A percentile compares a stretch with the other conserved stretches of the same genome.
phyloP scores from a whole-genome alignment of 257 asterid species.

The Nicotiana sylvestris region DNA sequence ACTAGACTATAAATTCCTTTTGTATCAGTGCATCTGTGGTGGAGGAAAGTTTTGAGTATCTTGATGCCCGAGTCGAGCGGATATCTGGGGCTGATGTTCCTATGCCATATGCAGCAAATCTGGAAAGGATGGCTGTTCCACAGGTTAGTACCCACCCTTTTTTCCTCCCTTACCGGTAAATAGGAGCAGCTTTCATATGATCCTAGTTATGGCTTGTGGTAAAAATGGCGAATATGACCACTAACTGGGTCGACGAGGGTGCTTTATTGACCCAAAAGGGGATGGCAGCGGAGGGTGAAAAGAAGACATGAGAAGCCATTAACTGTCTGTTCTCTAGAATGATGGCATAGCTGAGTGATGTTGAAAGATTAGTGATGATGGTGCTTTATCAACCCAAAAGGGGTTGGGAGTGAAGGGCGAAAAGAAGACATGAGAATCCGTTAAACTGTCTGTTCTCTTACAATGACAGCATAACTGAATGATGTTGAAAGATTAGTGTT shows the following conservation, averaged over 20 bases:
- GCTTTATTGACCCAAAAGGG: neutral
- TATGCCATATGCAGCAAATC: constrained; percentile 67
- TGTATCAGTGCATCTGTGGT: constrained; percentile 48
- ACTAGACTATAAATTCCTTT: neutral
- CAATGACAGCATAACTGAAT: neutral
- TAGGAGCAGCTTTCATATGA: neutral
- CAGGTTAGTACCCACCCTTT: constrained; percentile 33
- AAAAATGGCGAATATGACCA: neutral
- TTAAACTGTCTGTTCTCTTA: neutral
- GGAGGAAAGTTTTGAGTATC: constrained; percentile 62
- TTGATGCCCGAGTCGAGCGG: constrained; percentile 70
- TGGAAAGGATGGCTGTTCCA: constrained; percentile 63
- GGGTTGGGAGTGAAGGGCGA: neutral
- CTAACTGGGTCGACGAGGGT: neutral
- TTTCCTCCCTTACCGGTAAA: neutral
- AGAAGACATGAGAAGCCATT: neutral
- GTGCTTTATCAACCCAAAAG: neutral
- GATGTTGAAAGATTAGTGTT: neutral
- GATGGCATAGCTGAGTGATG: neutral
- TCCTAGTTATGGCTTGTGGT: neutral
- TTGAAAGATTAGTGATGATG: neutral
- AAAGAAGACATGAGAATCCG: neutral
- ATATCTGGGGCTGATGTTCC: constrained; percentile 68
- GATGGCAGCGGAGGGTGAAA: neutral
- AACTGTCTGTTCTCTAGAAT: neutral